These are phyloP conservation scores for Debaryomyces subglobosus DNA, from an alignment of 1,139 yeast genomes.

Conservation along the genomic window DNA sequence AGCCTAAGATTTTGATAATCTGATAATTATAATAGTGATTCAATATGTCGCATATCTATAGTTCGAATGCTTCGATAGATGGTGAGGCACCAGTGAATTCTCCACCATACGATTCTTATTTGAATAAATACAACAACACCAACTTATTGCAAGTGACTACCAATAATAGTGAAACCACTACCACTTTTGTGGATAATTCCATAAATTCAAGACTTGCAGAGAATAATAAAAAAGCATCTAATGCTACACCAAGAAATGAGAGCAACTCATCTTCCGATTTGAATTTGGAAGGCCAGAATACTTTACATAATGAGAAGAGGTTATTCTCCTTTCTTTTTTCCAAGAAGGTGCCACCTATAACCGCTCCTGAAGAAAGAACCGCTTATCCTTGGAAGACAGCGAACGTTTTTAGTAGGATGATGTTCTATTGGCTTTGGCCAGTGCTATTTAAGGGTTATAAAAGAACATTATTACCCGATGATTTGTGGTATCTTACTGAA, in stretches of 20 bases:
- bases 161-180: conserved; percentile 9
- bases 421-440: conserved; percentile 49
- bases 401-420: conserved; percentile 28
- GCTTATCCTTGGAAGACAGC: conserved; percentile 41
- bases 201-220: neutral
- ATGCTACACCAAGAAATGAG: neutral
- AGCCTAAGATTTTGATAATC: neutral
- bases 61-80: neutral
- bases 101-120: conserved; percentile 9
- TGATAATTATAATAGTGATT: neutral
- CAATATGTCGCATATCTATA: conserved; percentile 8
- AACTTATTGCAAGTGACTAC: conserved; percentile 4
- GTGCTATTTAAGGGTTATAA: conserved; percentile 44
- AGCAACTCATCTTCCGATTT: neutral
- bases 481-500: conserved; percentile 42
- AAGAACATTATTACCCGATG: conserved; percentile 44
- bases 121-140: conserved; percentile 4
- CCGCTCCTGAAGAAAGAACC: conserved; percentile 39
- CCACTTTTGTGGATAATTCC: conserved; percentile 9
- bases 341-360: conserved; percentile 39
- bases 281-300: conserved; percentile 16
- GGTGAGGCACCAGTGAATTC: conserved; percentile 4
- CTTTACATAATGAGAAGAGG: conserved; percentile 32
- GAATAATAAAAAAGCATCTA: neutral
- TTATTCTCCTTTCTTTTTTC: conserved; percentile 38